phyloP scores from a whole-genome alignment of 1,139 yeast genomes.

The Nakaseomyces nivariensis region DNA sequence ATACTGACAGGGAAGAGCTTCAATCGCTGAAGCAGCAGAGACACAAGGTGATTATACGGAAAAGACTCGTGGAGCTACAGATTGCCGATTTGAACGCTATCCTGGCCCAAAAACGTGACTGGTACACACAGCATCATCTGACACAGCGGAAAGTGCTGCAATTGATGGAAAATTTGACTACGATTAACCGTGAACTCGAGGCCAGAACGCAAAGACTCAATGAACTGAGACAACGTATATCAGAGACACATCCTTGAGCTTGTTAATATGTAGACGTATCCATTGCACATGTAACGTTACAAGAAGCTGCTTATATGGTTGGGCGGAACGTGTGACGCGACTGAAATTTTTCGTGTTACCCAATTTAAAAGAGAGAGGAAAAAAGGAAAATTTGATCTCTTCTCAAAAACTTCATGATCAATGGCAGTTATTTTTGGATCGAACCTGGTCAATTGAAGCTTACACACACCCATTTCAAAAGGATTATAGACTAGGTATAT shows the following conservation, averaged over 20 bases:
- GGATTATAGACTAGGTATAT: too few relatives aligned
- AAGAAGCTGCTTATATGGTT: too few relatives aligned
- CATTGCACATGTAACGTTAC: too few relatives aligned
- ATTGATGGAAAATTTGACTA: neutral
- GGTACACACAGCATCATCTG: neutral
- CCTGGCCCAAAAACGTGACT: neutral
- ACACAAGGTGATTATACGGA: neutral
- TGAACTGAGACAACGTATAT: neutral
- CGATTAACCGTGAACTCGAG: neutral
- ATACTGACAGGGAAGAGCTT: neutral
- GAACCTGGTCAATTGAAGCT: too few relatives aligned
- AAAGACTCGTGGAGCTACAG: neutral
- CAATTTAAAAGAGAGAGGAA: neutral
- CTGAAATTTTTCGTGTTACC: conserved; percentile 1
- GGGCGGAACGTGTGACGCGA: neutral
- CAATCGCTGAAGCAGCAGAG: neutral
- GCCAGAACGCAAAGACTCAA: neutral
- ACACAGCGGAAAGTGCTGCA: neutral
- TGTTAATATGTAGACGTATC: too few relatives aligned
- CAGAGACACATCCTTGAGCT: neutral
- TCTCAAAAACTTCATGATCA: too few relatives aligned
- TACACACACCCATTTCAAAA: too few relatives aligned
- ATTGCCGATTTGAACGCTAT: neutral
- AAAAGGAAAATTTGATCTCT: neutral
- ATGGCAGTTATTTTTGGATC: too few relatives aligned